Evolutionary conservation across 2,329 filamentous ascomycete species (phyloP), one percentile per base, ranked within the genome.

Genomic region (Lecanicillium sp.): DNA sequence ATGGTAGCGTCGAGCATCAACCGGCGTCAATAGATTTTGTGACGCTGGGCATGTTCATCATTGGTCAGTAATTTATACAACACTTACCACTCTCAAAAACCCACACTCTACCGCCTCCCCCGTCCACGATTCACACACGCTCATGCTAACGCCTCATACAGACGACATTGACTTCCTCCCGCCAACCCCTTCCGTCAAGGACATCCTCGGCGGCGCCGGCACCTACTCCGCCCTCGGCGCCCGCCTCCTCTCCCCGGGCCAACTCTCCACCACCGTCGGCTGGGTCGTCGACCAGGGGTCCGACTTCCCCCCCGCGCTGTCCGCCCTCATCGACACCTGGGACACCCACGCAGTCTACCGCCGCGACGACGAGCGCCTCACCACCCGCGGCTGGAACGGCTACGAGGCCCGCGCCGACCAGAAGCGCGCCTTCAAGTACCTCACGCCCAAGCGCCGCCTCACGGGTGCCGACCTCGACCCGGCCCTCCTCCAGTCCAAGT

Each of bases 201-300:
- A 91, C 60, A 78, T 96, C 17, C 74, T 93, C n/a, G 93, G 93
- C 44, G 93, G 93, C 20, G 93, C 86, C 23, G 93, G 90, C 21
- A 79, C 90, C 2, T 97, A 87, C 64, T 84, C 87, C 8, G 89
- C 90, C 7, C 72, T 97, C 6, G 93, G 93, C 17, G 93, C 93
- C 15, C 86, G 93, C 26, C 74, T 98, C 41, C 86, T 95, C 63
- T 91, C 89, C 4, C 87, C 88, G 2, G 69, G 74, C 26, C 75
- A 81, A 3, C 60, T 73, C 38, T 86, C 88, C 19, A 73, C 71
- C 30, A 75, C 78, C 2, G 81, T 97, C 5, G 89, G 88, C 54
- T 97, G 90, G 90, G 84, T 97, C 53, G 81, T 97, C 36, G 91
- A 98, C 66, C 79, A 83, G 58, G 93, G 93, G 24, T 84, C 80